Conservation (phyloP, 306 rosid genomes). For the Abrus pulchellus region DNA sequence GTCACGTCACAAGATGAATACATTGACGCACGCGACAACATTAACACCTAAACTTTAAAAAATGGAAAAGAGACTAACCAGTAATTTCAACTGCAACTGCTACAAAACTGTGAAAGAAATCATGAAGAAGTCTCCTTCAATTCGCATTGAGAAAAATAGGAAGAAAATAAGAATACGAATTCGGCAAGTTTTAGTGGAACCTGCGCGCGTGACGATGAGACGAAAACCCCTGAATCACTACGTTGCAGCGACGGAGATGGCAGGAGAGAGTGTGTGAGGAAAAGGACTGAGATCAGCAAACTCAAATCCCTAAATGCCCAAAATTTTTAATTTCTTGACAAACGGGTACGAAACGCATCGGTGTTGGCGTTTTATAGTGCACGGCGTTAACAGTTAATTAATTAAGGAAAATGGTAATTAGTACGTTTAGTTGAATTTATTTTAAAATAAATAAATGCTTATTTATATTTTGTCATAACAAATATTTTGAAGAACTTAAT, state of each 20-base stretch:
- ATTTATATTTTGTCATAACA: too few species aligned
- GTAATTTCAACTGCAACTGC: neutral
- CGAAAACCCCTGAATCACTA: conserved; percentile 16
- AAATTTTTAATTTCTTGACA: neutral
- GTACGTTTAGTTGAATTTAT: too few species aligned
- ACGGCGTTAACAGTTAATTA: conserved; percentile 18
- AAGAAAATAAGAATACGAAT: neutral
- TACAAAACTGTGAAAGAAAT: conserved; percentile 23
- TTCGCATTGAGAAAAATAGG: neutral
- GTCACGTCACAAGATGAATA: neutral
- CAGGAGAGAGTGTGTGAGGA: neutral
- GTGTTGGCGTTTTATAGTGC: conserved; percentile 41
- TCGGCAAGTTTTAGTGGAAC: neutral
- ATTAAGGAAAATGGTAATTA: neutral
- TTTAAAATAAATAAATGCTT: too few species aligned
- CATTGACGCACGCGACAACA: neutral
- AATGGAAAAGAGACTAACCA: conserved; percentile 7
- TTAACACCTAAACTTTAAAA: neutral
- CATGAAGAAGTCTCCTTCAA: neutral
- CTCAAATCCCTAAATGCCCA: conserved; percentile 50
- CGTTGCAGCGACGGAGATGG: neutral
- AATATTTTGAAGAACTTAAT: too few species aligned
- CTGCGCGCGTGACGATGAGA: conserved; percentile 10
- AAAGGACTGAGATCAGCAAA: conserved; percentile 23
- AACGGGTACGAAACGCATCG: conserved; percentile 13